Percentiles rank a stretch among this genome's conserved stretches.
Conservation (phyloP, 2,329 filamentous ascomycete species). For the Pleomassaria siparia region DNA sequence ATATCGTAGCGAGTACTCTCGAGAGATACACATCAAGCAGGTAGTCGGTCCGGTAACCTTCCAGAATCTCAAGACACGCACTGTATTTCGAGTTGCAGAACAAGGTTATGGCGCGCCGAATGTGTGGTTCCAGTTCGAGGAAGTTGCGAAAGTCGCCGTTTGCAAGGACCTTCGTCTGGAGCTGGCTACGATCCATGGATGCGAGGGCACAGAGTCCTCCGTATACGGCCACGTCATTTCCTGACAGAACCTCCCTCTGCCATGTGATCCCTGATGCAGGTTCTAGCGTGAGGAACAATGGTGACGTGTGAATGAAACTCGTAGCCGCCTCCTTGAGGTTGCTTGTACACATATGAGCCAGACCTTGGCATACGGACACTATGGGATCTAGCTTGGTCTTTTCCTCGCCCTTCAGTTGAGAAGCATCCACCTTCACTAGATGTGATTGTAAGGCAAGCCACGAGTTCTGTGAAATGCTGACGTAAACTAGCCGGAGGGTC, state of each 20-base stretch:
- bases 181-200: conserved; percentile 76
- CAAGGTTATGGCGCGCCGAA: conserved; percentile 84
- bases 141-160: conserved; percentile 85
- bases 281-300: conserved; percentile 46
- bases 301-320: conserved; percentile 67
- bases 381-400: conserved; percentile 63
- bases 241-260: conserved; percentile 72
- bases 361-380: conserved; percentile 62
- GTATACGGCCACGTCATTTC: conserved; percentile 90
- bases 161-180: conserved; percentile 77
- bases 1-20: conserved; percentile 69
- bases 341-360: conserved; percentile 60
- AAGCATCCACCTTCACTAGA: conserved; percentile 57
- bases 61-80: conserved; percentile 77
- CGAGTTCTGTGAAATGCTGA: conserved; percentile 74
- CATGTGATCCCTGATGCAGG: conserved; percentile 53
- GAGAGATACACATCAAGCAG: conserved; percentile 87
- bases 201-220: conserved; percentile 88
- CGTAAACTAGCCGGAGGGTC: conserved; percentile 73
- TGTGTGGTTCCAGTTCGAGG: conserved; percentile 89
- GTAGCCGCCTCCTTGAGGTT: conserved; percentile 69
- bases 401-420: conserved; percentile 59
- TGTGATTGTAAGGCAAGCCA: conserved; percentile 70
- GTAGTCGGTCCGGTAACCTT: conserved; percentile 81
- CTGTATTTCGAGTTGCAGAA: conserved; percentile 92